Percentiles rank a stretch among this genome's conserved stretches.
Evolutionary conservation across 306 rosid genomes (phyloP).

Genomic region (Glycine soja): DNA sequence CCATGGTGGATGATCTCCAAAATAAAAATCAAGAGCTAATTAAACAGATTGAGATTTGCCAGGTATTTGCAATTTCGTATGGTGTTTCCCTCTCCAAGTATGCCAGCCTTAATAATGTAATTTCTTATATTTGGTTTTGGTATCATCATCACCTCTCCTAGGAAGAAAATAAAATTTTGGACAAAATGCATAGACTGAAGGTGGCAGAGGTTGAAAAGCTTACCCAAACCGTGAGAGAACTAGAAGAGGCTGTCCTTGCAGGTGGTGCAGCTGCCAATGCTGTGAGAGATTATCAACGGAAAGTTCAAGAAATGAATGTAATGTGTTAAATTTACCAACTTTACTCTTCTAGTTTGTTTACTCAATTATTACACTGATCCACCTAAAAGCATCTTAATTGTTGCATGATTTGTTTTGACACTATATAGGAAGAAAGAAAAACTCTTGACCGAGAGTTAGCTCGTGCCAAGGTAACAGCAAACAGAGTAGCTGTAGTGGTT

Average conservation of each 20-base stretch:
- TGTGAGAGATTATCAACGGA: conserved; percentile 99
- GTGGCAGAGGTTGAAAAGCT: conserved; percentile 99
- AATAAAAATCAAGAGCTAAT: conserved; percentile 97
- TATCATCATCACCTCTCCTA: conserved; percentile 49
- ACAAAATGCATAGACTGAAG: conserved; percentile 96
- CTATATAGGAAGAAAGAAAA: conserved; percentile 90
- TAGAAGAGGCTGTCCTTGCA: conserved; percentile 99
- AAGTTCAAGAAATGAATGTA: conserved; percentile 99
- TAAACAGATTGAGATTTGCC: conserved; percentile 98
- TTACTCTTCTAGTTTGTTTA: conserved; percentile 36
- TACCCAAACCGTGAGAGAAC: conserved; percentile 97
- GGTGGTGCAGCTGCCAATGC: conserved; percentile 99
- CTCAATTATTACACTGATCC: conserved; percentile 21
- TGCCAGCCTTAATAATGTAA: conserved; percentile 3
- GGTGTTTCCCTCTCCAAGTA: conserved; percentile 7
- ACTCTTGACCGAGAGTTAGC: conserved; percentile 99
- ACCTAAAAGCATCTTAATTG: conserved; percentile 36
- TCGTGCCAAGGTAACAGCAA: conserved; percentile 97
- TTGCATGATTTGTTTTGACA: conserved; percentile 44
- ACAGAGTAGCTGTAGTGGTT: conserved; percentile 95
- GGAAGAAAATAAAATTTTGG: conserved; percentile 99
- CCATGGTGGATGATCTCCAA: conserved; percentile 99
- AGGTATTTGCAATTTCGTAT: conserved; percentile 59
- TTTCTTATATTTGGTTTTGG: conserved; percentile 5
- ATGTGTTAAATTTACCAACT: conserved; percentile 38